Percentiles rank a stretch among this genome's conserved stretches.
Evolutionary conservation across 129 eudicot genomes (phyloP).

Genomic region (Flaveria linearis): DNA sequence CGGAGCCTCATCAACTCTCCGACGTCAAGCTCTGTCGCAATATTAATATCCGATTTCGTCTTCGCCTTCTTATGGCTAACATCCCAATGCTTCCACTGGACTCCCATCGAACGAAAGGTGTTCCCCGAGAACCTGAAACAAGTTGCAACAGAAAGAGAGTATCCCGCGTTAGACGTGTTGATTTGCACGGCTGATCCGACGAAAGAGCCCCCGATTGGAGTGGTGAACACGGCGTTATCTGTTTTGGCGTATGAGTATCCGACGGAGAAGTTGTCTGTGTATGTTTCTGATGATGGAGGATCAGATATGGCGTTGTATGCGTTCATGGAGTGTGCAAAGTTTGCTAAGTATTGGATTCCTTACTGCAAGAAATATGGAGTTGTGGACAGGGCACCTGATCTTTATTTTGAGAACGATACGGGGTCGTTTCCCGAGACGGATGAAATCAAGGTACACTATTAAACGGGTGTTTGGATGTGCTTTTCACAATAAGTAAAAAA

Average conservation of each 20-base stretch:
- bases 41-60: slow-evolving; percentile 49
- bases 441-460: slow-evolving; percentile 41
- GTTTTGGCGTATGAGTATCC: slow-evolving; percentile 60
- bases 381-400: slow-evolving; percentile 46
- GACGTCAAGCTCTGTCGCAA: slow-evolving; percentile 7
- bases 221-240: slow-evolving; percentile 60
- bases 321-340: slow-evolving; percentile 49
- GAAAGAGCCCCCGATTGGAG: slow-evolving; percentile 62
- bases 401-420: slow-evolving; percentile 31
- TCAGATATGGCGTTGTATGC: slow-evolving; percentile 50
- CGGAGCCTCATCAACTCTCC: slow-evolving; percentile 34
- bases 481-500: too few species aligned
- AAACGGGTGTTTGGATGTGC: too few species aligned
- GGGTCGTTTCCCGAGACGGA: slow-evolving; percentile 10
- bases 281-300: slow-evolving; percentile 58
- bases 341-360: slow-evolving; percentile 52
- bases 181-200: slow-evolving; percentile 77
- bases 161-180: slow-evolving; percentile 57
- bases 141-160: slow-evolving; percentile 19
- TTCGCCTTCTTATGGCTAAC: slow-evolving; percentile 56
- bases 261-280: slow-evolving; percentile 46
- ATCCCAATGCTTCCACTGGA: slow-evolving; percentile 50
- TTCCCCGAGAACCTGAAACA: slow-evolving; percentile 45
- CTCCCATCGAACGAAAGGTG: slow-evolving; percentile 40
- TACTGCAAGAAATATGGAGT: too few species aligned